Evolutionary conservation across 1,139 yeast species (phyloP).

Genomic region (Suhomyces guaymorum): DNA sequence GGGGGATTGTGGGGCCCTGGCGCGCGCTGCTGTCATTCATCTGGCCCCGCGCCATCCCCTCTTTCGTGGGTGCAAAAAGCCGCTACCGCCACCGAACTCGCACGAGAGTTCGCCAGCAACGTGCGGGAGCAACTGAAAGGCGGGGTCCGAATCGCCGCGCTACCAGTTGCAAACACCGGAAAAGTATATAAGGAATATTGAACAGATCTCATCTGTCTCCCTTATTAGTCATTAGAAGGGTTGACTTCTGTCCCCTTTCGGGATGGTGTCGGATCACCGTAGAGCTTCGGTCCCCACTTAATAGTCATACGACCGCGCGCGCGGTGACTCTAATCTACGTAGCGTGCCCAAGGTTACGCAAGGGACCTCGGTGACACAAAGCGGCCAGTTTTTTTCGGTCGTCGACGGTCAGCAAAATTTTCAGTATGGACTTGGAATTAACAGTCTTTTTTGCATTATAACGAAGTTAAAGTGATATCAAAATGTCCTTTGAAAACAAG

Average conservation of each 20-base stretch:
- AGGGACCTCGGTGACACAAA: constrained; percentile 11
- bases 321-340: constrained; percentile 3
- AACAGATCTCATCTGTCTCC: no score
- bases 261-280: no score
- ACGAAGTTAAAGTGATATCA: constrained; percentile 11
- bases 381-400: constrained; percentile 12
- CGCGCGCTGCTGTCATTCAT: not conserved
- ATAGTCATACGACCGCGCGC: constrained; percentile 2
- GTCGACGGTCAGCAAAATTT: constrained; percentile 24
- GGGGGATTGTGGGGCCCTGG: not conserved
- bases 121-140: no score
- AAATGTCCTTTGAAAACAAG: constrained; percentile 53
- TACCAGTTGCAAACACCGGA: not conserved
- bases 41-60: not conserved
- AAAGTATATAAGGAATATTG: not conserved
- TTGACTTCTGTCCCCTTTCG: no score
- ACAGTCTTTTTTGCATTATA: constrained; percentile 8
- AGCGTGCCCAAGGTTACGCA: constrained; percentile 8
- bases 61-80: not conserved
- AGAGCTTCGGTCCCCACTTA: no score
- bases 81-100: not conserved
- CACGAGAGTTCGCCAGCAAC: not conserved
- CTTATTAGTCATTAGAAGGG: no score
- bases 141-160: no score
- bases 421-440: constrained; percentile 10